Conservation (phyloP, 352 stramenopile genomes). For the Phytopythium delawarense region DNA sequence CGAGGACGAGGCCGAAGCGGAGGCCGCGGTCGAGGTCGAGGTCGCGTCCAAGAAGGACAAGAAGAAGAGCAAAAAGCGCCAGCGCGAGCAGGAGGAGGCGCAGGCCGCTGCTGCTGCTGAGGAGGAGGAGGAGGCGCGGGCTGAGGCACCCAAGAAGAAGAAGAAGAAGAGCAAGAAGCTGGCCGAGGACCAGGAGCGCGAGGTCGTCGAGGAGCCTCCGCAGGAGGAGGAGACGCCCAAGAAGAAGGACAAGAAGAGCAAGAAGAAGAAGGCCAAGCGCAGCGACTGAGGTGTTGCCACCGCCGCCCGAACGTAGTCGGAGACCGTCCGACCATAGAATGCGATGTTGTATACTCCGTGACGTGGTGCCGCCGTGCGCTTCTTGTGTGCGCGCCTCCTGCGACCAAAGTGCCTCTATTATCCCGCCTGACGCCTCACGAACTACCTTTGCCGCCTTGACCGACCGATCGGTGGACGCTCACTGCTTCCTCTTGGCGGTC, state of each 20-base stretch:
- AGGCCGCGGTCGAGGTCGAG: no score
- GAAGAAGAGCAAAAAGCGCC: slow-evolving; percentile 4
- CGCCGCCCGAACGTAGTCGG: not conserved
- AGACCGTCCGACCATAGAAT: not conserved
- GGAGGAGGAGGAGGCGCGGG: slow-evolving; percentile 7
- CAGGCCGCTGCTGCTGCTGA: not conserved
- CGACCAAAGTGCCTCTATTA: not conserved
- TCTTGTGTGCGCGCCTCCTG: no score
- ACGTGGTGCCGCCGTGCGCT: not conserved
- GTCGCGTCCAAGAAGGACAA: slow-evolving; percentile 2
- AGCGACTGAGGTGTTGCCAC: slow-evolving; percentile 12
- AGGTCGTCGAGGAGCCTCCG: slow-evolving; percentile 19
- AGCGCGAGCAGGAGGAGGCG: slow-evolving; percentile 2
- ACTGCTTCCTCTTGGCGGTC: not conserved
- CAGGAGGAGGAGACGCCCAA: slow-evolving; percentile 10
- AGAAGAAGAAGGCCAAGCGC: slow-evolving; percentile 54
- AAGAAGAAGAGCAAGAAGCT: slow-evolving; percentile 37
- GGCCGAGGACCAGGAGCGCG: slow-evolving; percentile 8
- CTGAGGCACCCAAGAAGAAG: slow-evolving; percentile 2
- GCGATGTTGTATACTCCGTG: not conserved
- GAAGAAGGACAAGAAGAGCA: slow-evolving; percentile 42
- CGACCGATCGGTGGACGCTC: not conserved
- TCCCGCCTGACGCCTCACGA: not conserved
- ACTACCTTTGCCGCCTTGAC: not conserved
- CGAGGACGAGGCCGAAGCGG: not conserved